A percentile compares a stretch with the other conserved stretches of the same genome.
These are phyloP conservation scores for Rehmannia glutinosa DNA, from an alignment of 257 asterid species.

Conservation along the genomic window DNA sequence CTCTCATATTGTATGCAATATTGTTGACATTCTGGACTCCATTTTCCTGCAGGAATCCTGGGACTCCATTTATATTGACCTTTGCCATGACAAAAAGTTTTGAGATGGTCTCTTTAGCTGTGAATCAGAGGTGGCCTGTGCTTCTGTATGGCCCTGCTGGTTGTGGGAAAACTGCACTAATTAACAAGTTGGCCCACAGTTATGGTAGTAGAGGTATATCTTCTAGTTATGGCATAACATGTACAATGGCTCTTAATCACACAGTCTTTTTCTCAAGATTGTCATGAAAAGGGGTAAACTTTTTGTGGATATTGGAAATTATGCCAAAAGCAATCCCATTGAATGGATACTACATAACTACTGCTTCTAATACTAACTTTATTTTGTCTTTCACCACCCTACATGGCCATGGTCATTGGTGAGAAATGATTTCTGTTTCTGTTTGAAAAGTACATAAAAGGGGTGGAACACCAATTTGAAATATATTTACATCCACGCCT, in stretches of 20 bases:
- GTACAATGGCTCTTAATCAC: neutral
- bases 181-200: constrained; percentile 56
- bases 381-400: neutral
- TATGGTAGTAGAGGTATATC: constrained; percentile 61
- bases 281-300: neutral
- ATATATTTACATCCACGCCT: too few relatives aligned
- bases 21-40: constrained; percentile 13
- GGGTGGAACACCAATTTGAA: too few relatives aligned
- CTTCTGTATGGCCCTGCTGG: constrained; percentile 95
- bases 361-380: neutral
- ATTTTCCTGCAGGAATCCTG: constrained; percentile 38
- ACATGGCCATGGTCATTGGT: too few relatives aligned
- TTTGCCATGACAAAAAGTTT: constrained; percentile 55
- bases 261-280: neutral
- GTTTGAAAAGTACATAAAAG: neutral
- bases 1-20: neutral
- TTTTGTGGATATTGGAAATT: neutral
- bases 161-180: constrained; percentile 80
- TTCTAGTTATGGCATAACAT: neutral
- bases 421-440: neutral
- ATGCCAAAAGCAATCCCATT: neutral
- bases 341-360: neutral
- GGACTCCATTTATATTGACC: constrained; percentile 65
- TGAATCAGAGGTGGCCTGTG: constrained; percentile 94
- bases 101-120: constrained; percentile 80